These are phyloP conservation scores for Chaetomium sp. DNA, from an alignment of 2,329 filamentous ascomycete genomes.

Conservation along the genomic window DNA sequence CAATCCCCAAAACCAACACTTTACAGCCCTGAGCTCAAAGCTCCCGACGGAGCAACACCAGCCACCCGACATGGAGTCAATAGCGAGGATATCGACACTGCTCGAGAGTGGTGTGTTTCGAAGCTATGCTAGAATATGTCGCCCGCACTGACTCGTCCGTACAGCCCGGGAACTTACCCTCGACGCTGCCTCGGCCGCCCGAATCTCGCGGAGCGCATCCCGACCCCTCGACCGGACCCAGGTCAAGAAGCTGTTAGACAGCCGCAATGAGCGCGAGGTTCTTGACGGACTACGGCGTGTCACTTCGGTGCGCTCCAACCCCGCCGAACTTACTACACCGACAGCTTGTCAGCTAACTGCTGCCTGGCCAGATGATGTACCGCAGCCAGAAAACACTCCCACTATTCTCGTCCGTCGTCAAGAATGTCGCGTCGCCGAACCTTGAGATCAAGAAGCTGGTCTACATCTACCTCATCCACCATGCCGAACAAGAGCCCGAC, in stretches of 20 bases:
- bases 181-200: constrained; percentile 90
- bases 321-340: not conserved
- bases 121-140: not conserved
- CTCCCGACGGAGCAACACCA: constrained; percentile 20
- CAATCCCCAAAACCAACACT: constrained; percentile 6
- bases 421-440: constrained; percentile 93
- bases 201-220: constrained; percentile 59
- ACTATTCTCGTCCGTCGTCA: constrained; percentile 97
- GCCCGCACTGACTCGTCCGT: not conserved
- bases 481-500: constrained; percentile 95
- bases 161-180: constrained; percentile 93
- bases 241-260: constrained; percentile 93
- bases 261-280: constrained; percentile 87
- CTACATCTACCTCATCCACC: constrained; percentile 96
- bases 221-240: constrained; percentile 75
- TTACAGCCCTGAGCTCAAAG: not conserved
- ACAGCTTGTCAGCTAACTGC: not conserved
- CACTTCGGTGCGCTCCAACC: constrained; percentile 66
- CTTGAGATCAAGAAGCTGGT: constrained; percentile 97
- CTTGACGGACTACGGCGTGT: constrained; percentile 88
- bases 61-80: constrained; percentile 76
- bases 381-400: constrained; percentile 81
- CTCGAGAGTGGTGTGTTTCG: constrained; percentile 80
- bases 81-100: constrained; percentile 88
- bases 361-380: constrained; percentile 80